phyloP scores from a whole-genome alignment of 345 rosid species.

The Turritis glabra region DNA sequence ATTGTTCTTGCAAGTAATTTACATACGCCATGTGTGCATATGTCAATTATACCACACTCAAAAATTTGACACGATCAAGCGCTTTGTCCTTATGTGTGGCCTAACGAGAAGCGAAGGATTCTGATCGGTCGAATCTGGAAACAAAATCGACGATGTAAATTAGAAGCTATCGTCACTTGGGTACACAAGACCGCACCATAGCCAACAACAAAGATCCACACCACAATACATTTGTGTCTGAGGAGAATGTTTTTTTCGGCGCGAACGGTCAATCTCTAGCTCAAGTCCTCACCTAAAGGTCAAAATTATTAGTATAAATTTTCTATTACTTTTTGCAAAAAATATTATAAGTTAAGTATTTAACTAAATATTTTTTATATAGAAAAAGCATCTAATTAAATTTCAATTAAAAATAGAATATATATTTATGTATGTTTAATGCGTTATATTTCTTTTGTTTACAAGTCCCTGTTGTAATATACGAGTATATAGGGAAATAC shows the following conservation, averaged over 20 bases:
- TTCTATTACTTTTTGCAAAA: background rate
- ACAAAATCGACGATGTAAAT: conserved; percentile 9
- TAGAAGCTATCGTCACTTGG: background rate
- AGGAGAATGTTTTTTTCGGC: background rate
- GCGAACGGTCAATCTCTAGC: background rate
- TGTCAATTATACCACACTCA: conserved; percentile 18
- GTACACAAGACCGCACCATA: conserved; percentile 18
- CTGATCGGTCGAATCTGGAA: background rate
- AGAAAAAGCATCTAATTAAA: too few relatives aligned
- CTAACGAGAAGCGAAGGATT: background rate
- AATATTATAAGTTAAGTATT: background rate
- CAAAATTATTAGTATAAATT: background rate
- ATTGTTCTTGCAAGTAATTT: background rate
- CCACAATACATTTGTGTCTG: conserved; percentile 5
- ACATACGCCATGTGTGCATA: conserved; percentile 14
- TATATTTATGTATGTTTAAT: background rate
- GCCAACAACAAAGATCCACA: conserved; percentile 8
- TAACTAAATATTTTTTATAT: background rate
- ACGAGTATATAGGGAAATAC: background rate
- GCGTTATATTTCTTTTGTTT: background rate
- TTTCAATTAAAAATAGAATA: background rate
- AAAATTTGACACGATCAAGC: conserved; percentile 19
- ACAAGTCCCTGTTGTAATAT: background rate
- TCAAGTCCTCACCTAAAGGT: conserved; percentile 4
- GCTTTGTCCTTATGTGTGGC: conserved; percentile 20